A percentile compares a stretch with the other conserved stretches of the same genome.
phyloP scores from a whole-genome alignment of 805 yeast species.

The Wickerhamomyces tratensis region DNA sequence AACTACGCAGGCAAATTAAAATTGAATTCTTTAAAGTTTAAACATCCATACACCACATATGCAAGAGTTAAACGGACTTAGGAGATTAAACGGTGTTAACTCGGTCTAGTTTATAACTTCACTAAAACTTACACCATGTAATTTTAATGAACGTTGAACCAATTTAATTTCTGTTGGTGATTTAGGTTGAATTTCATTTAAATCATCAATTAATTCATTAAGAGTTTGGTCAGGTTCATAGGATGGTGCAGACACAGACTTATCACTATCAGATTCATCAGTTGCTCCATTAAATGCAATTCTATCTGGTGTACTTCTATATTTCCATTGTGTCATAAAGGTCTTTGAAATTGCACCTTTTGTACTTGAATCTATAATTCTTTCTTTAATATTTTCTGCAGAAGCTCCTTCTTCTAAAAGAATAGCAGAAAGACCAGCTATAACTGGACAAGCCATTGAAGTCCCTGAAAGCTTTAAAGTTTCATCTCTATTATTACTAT shows the following conservation, averaged over 20 bases:
- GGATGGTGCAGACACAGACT: too few relatives aligned
- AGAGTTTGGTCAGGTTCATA: too few relatives aligned
- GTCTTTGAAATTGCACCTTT: conserved; percentile 19
- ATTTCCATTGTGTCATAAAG: conserved; percentile 24
- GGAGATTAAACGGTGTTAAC: too few relatives aligned
- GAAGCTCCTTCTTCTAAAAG: conserved; percentile 41
- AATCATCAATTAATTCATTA: neutral
- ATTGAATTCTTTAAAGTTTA: too few relatives aligned
- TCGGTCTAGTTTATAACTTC: too few relatives aligned
- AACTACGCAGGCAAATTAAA: too few relatives aligned
- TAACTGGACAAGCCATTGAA: conserved; percentile 72
- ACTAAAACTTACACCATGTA: neutral
- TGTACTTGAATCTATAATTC: conserved; percentile 34
- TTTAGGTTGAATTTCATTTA: neutral
- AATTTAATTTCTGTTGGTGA: neutral
- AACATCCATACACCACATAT: too few relatives aligned
- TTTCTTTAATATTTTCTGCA: conserved; percentile 28
- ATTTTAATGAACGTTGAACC: neutral
- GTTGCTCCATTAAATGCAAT: conserved; percentile 27
- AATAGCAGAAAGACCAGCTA: conserved; percentile 55
- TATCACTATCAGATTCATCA: too few relatives aligned
- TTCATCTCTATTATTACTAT: conserved; percentile 17
- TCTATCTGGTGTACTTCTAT: conserved; percentile 45
- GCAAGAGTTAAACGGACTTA: too few relatives aligned
- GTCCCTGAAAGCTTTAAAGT: conserved; percentile 49